These are phyloP conservation scores for Melampsora allii-populina DNA, from an alignment of 1,284 basidiomycete genomes.

Conservation along the genomic window DNA sequence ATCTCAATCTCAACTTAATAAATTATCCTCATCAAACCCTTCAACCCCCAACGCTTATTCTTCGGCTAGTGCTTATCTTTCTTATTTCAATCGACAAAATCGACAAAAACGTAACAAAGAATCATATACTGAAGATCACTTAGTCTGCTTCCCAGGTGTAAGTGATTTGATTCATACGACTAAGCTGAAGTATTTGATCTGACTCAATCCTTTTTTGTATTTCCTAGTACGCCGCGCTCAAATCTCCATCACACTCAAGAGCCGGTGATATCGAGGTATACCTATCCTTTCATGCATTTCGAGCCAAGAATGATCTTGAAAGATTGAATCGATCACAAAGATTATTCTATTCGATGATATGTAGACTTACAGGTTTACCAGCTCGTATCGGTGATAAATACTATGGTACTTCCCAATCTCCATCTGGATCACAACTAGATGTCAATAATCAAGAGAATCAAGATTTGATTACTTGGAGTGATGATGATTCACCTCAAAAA, in stretches of 20 bases:
- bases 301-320: conserved; percentile 6
- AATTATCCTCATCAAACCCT: not conserved
- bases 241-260: conserved; percentile 24
- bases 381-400: not conserved
- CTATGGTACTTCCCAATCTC: not conserved
- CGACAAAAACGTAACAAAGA: conserved; percentile 19
- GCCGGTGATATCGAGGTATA: conserved; percentile 37
- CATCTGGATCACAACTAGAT: too few species aligned
- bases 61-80: conserved; percentile 8
- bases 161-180: conserved; percentile 1
- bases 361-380: conserved; percentile 21
- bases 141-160: conserved; percentile 37
- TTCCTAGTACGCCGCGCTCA: conserved; percentile 11
- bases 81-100: conserved; percentile 25
- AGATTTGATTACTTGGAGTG: not conserved
- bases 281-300: conserved; percentile 28
- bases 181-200: not conserved
- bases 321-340: conserved; percentile 11
- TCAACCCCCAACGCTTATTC: not conserved
- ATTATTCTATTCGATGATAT: conserved; percentile 21
- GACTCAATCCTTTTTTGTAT: not conserved
- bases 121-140: conserved; percentile 26
- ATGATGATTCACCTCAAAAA: not conserved
- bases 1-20: not conserved
- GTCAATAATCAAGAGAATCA: not conserved